These are phyloP conservation scores for Dendrobium catenatum DNA, from an alignment of 106 monocot genomes.

Conservation along the genomic window DNA sequence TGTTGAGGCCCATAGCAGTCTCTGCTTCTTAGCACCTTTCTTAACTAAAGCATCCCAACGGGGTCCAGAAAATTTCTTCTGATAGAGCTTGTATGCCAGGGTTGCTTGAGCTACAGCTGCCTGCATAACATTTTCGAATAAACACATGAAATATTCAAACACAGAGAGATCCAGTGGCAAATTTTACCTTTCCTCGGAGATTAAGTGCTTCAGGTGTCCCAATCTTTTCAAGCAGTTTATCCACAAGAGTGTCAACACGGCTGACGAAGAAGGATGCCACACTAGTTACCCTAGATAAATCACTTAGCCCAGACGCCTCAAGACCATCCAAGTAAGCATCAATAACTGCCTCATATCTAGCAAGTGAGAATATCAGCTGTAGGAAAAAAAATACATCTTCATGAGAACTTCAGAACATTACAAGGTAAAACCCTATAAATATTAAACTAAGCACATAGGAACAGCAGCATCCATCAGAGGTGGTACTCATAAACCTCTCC, in stretches of 20 bases:
- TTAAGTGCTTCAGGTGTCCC: conserved; percentile 83
- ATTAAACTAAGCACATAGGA: too few species aligned
- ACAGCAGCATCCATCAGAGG: too few species aligned
- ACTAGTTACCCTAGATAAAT: conserved; percentile 76
- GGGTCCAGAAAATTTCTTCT: conserved; percentile 95
- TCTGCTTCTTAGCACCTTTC: conserved; percentile 94
- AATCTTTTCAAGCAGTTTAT: conserved; percentile 87
- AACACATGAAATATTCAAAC: not conserved
- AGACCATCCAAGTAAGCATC: conserved; percentile 96
- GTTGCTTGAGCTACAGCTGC: conserved; percentile 89
- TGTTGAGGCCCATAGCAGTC: conserved; percentile 91
- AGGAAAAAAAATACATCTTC: not conserved
- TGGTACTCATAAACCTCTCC: too few species aligned
- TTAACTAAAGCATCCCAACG: conserved; percentile 86
- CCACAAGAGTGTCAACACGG: conserved; percentile 75
- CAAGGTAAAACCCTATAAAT: not conserved
- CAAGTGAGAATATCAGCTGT: conserved; percentile 85
- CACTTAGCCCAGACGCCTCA: conserved; percentile 67
- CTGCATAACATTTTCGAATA: conserved; percentile 19
- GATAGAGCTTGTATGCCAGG: conserved; percentile 77
- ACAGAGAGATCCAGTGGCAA: not conserved
- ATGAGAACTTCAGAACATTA: conserved; percentile 11
- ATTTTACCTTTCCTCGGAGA: conserved; percentile 67
- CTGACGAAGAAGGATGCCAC: conserved; percentile 98
- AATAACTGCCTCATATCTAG: conserved; percentile 87